phyloP scores from a whole-genome alignment of 176 grass and related monocot species.

The Bolboschoenus planiculmis region DNA sequence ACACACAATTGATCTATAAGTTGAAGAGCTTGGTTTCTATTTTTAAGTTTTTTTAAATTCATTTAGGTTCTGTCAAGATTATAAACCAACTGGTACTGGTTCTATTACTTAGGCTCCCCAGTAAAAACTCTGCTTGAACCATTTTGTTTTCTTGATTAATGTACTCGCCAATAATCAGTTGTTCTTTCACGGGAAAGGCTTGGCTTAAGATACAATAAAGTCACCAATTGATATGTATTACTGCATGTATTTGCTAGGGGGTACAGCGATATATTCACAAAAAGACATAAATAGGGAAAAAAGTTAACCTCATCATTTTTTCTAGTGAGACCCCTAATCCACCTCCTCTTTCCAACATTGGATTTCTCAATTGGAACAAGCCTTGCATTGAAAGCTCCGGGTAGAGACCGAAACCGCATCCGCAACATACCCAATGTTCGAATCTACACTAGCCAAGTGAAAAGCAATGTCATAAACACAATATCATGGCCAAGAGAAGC shows the following conservation, averaged over 20 bases:
- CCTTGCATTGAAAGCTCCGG: conserved; percentile 49
- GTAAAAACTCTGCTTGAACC: neutral
- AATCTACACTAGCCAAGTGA: conserved; percentile 42
- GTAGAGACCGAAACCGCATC: conserved; percentile 71
- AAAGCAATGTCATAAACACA: conserved; percentile 5
- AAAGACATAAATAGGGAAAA: neutral
- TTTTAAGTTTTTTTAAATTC: too few species aligned
- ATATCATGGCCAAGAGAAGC: neutral
- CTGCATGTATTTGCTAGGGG: neutral
- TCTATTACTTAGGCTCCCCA: neutral
- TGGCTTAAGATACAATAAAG: neutral
- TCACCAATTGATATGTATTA: neutral
- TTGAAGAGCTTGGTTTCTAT: neutral
- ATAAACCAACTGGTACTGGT: neutral
- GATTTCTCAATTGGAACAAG: conserved; percentile 55
- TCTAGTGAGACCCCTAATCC: conserved; percentile 43
- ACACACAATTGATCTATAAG: neutral
- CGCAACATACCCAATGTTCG: conserved; percentile 82
- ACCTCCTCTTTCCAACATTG: conserved; percentile 49
- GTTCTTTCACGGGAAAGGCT: neutral
- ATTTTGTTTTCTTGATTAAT: neutral
- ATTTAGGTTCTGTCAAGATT: too few species aligned
- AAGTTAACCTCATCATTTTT: conserved; percentile 42
- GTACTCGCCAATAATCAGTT: neutral
- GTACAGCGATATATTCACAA: neutral